phyloP scores from a whole-genome alignment of 495 filamentous ascomycete genomes.

The Neurospora sp. region DNA sequence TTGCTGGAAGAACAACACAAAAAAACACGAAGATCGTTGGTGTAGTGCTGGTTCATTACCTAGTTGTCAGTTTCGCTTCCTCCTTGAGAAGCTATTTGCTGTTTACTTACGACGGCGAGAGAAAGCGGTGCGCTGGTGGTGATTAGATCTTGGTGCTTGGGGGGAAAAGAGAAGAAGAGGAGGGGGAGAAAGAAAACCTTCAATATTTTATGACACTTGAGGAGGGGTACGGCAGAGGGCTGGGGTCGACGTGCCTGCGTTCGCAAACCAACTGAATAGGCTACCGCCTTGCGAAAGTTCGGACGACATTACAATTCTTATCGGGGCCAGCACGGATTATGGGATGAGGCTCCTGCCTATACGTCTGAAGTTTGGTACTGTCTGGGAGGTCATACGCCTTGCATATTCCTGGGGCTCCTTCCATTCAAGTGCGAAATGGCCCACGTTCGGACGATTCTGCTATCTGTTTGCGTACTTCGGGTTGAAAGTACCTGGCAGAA shows the following conservation, averaged over 20 bases:
- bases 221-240: neutral
- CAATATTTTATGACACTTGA: neutral
- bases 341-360: neutral
- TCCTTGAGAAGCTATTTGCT: too few relatives aligned
- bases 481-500: neutral
- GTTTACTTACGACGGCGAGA: neutral
- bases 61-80: too few relatives aligned
- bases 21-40: neutral
- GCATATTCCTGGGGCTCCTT: neutral
- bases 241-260: neutral
- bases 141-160: neutral
- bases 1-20: neutral
- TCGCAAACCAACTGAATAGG: neutral
- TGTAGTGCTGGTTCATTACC: neutral
- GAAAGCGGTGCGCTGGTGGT: neutral
- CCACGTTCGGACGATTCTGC: neutral
- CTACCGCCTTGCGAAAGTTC: neutral
- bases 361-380: neutral
- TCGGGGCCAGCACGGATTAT: neutral
- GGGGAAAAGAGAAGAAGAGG: neutral
- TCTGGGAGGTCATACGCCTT: neutral
- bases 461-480: neutral
- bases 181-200: neutral
- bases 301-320: neutral
- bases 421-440: neutral